Conservation (phyloP, 148 eudicot species). For the Chenopodium berlandieri region DNA sequence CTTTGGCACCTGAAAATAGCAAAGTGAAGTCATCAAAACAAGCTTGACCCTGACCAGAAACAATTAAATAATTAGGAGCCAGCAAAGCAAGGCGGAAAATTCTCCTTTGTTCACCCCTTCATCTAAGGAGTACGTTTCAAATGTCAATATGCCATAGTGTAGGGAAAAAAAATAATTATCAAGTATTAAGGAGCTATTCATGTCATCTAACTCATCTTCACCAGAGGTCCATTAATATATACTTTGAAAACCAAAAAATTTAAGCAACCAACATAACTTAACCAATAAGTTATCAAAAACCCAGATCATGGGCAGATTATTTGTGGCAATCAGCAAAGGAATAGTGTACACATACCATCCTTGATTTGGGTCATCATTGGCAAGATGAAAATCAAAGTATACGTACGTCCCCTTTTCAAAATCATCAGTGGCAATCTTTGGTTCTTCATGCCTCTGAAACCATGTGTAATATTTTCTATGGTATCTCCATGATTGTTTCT, state of each 20-base stretch:
- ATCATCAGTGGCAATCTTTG: slow-evolving; percentile 94
- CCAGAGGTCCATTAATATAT: background rate
- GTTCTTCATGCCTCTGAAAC: slow-evolving; percentile 99
- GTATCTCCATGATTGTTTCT: slow-evolving; percentile 98
- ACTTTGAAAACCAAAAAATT: background rate
- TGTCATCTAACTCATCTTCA: background rate
- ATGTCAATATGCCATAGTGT: background rate
- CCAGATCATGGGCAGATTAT: background rate
- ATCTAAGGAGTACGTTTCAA: background rate
- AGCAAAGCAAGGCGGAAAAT: background rate
- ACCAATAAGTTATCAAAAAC: background rate
- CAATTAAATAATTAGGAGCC: background rate
- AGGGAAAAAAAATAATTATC: background rate
- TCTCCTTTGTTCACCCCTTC: background rate
- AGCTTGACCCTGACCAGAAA: background rate
- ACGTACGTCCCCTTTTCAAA: slow-evolving; percentile 95
- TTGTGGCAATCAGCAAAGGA: background rate
- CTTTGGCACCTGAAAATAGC: slow-evolving; percentile 67
- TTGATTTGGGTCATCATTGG: slow-evolving; percentile 71
- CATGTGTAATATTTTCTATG: slow-evolving; percentile 89
- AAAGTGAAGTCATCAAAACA: background rate
- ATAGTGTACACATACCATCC: slow-evolving; percentile 70
- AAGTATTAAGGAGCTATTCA: background rate
- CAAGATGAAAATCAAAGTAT: slow-evolving; percentile 84
- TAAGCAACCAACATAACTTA: background rate